Conservation (phyloP, 768 basidiomycete genomes). For the Tephrocybe sp. region DNA sequence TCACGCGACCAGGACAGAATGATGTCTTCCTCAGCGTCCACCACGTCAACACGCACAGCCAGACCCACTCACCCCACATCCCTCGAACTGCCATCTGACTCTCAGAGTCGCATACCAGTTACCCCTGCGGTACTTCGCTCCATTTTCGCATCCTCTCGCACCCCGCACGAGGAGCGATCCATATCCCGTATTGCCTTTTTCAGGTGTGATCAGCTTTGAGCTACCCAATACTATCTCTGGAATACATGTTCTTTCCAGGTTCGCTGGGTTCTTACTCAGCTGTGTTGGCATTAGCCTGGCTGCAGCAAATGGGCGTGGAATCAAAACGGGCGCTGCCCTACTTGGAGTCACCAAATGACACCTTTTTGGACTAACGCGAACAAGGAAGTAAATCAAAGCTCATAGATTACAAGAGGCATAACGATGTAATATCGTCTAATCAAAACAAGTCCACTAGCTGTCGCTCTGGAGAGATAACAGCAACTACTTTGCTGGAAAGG, state of each 20-base stretch:
- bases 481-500: conserved; percentile 53
- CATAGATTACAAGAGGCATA: conserved; percentile 5
- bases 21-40: conserved; percentile 53
- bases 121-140: conserved; percentile 80
- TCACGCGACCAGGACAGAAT: conserved; percentile 20
- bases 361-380: conserved; percentile 1
- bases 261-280: conserved; percentile 80
- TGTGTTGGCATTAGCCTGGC: conserved; percentile 78
- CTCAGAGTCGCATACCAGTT: conserved; percentile 71
- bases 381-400: conserved; percentile 25
- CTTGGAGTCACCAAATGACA: conserved; percentile 53
- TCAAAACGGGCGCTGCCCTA: conserved; percentile 64
- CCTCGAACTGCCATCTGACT: conserved; percentile 40
- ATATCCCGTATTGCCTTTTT: conserved; percentile 88
- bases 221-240: neutral
- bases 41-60: conserved; percentile 47
- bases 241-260: conserved; percentile 40
- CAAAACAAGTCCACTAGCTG: conserved; percentile 52
- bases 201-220: conserved; percentile 44
- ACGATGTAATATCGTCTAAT: conserved; percentile 14
- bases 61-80: conserved; percentile 32
- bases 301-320: conserved; percentile 69
- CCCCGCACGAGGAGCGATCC: conserved; percentile 77
- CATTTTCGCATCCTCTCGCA: conserved; percentile 85
- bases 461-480: conserved; percentile 52